Evolutionary conservation across 495 filamentous ascomycete species (phyloP).

Genomic region (Daldinia caldariorum): DNA sequence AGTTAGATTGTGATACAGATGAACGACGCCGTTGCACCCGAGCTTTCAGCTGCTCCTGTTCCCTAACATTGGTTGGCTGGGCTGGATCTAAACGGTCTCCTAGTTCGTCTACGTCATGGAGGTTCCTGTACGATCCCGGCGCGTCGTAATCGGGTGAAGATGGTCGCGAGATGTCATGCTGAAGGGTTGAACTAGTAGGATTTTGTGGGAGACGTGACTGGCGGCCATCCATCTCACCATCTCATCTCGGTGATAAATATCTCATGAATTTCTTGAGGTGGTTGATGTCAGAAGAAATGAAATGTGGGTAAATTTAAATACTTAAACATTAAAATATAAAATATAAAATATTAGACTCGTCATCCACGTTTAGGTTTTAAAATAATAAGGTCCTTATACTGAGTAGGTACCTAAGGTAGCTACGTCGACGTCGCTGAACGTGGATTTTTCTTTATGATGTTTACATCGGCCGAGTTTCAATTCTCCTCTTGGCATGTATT

Average conservation of each 20-base stretch:
- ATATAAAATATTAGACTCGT: neutral
- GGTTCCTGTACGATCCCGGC: slow-evolving; percentile 51
- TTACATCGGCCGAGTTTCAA: too few relatives aligned
- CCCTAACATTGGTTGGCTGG: slow-evolving; percentile 26
- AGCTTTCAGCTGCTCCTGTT: slow-evolving; percentile 19
- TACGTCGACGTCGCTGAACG: too few relatives aligned
- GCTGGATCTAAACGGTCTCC: slow-evolving; percentile 48
- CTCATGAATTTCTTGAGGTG: neutral
- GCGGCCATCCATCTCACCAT: slow-evolving; percentile 21
- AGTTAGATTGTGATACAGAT: slow-evolving; percentile 41
- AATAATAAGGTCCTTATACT: neutral
- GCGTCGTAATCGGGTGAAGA: slow-evolving; percentile 45
- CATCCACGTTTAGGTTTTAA: neutral
- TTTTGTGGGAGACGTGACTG: slow-evolving; percentile 13
- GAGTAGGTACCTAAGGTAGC: neutral
- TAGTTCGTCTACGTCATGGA: slow-evolving; percentile 51
- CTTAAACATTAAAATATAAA: neutral
- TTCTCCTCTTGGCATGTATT: too few relatives aligned
- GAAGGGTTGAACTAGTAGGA: neutral
- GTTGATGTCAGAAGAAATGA: neutral
- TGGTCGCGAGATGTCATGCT: neutral
- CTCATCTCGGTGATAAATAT: neutral
- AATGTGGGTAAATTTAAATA: neutral
- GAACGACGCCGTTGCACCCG: slow-evolving; percentile 29
- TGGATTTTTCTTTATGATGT: too few relatives aligned